phyloP scores from a whole-genome alignment of 495 filamentous ascomycete species.

The Penicillium samsonianum region DNA sequence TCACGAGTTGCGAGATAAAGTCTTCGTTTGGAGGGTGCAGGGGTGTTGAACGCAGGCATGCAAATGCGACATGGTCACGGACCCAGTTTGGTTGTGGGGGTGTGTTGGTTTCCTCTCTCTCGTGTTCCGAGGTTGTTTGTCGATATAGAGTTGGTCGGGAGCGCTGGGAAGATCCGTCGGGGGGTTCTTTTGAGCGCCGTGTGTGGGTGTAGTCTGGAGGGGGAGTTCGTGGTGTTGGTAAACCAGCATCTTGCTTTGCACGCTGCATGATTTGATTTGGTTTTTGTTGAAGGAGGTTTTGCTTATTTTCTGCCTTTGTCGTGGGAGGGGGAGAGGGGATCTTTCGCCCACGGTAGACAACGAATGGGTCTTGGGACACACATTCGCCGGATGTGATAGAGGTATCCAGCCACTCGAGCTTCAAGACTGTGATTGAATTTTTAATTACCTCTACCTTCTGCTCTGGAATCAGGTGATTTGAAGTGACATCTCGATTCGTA shows the following conservation, averaged over 20 bases:
- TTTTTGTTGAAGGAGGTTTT: slow-evolving; percentile 5
- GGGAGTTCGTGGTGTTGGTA: slow-evolving; percentile 19
- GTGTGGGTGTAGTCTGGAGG: slow-evolving; percentile 10
- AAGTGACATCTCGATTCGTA: slow-evolving; percentile 10
- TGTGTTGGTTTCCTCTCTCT: slow-evolving; percentile 59
- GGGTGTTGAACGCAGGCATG: slow-evolving; percentile 80
- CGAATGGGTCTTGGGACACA: slow-evolving; percentile 60
- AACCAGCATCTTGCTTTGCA: slow-evolving; percentile 51
- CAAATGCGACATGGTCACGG: slow-evolving; percentile 62
- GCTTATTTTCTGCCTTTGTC: slow-evolving; percentile 1
- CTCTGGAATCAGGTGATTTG: slow-evolving; percentile 12
- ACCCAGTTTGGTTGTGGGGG: slow-evolving; percentile 73
- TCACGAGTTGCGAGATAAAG: slow-evolving; percentile 75
- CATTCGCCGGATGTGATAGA: slow-evolving; percentile 55
- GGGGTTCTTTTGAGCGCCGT: slow-evolving; percentile 23
- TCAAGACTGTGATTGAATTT: slow-evolving; percentile 65
- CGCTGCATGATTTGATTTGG: slow-evolving; percentile 50
- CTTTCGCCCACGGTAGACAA: slow-evolving; percentile 62
- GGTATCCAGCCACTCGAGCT: slow-evolving; percentile 71
- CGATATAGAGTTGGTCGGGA: slow-evolving; percentile 53
- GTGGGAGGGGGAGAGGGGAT: slow-evolving; percentile 16
- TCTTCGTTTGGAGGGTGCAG: slow-evolving; percentile 66
- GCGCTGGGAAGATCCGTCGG: slow-evolving; percentile 19
- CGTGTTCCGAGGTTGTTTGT: slow-evolving; percentile 74
- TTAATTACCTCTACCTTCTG: background rate